phyloP scores from a whole-genome alignment of 768 basidiomycete species.

The Amanita subjunquillea region DNA sequence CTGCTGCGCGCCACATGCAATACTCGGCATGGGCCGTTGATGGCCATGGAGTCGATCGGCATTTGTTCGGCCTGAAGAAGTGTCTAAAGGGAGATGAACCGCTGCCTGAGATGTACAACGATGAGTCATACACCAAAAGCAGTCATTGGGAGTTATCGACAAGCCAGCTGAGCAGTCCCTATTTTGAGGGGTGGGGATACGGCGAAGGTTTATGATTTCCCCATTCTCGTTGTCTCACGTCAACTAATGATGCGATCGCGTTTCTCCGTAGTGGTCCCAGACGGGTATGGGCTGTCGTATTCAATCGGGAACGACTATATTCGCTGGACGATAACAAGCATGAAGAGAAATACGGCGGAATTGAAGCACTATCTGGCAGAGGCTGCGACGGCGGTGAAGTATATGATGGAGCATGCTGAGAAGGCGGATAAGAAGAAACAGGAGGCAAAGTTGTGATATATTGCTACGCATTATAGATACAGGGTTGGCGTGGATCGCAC shows the following conservation, averaged over 20 bases:
- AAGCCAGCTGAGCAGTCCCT: conserved; percentile 71
- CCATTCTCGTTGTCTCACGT: neutral
- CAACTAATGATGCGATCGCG: neutral
- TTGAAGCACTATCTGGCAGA: conserved; percentile 66
- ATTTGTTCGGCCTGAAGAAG: conserved; percentile 90
- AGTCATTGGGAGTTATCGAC: conserved; percentile 93
- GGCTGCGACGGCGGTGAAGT: conserved; percentile 68
- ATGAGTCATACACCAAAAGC: conserved; percentile 57
- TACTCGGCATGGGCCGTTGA: conserved; percentile 90
- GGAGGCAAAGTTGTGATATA: conserved; percentile 8
- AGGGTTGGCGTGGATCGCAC: too few species aligned
- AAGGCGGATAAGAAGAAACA: conserved; percentile 27
- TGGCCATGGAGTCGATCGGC: conserved; percentile 90
- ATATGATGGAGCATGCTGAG: conserved; percentile 63
- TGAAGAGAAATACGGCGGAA: conserved; percentile 42
- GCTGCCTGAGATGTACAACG: conserved; percentile 65
- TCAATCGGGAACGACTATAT: conserved; percentile 78
- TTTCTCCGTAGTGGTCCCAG: conserved; percentile 57
- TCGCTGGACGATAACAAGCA: conserved; percentile 84
- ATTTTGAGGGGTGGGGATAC: conserved; percentile 94
- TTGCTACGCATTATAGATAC: too few species aligned
- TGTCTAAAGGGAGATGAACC: conserved; percentile 63
- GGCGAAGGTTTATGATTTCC: conserved; percentile 61
- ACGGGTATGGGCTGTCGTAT: conserved; percentile 90
- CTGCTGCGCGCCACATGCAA: conserved; percentile 73